Base-by-base conservation (phyloP, 441 rosid genomes). In the Pelargonium hybrid region DNA sequence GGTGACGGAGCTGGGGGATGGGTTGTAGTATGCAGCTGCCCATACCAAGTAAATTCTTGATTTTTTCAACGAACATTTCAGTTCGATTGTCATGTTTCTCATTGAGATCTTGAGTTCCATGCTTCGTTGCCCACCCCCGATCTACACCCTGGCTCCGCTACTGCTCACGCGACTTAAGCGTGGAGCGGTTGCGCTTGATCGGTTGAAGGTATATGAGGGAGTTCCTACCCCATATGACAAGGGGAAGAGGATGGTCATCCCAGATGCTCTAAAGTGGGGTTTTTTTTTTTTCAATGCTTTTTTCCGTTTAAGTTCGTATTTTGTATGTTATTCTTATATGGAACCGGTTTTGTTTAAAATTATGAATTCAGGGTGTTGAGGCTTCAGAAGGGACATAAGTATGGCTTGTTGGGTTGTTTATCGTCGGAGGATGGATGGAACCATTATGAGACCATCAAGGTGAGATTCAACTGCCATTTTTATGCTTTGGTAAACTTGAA, bases 361-460 rank as follows among this genome's bases (percentile, higher is more conserved):
- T 74, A 5, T 43, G 47, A 50, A 50, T 14, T 2, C 5, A 90
- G 92, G 86, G 95, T 90, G 20, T 81, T 92, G 93, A 90, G 96
- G 87, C 93, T 89, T 78, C 93, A 87, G 75, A 85, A 76, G 76
- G 96, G 92, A 0, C 93, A 88, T 78, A 89, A 88, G 54, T 84
- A 91, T 78, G 84, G 92, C 76, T 73, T 87, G 39, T 73, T 92
- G 82, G 96, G 95, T 4, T 71, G 73, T 3, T 84, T 90, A 5
- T 90, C 98, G 23, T 86, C 91, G n/a, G 86, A 90, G 83, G 92
- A 90, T n/a, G 91, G 95, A 64, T 92, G 96, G 97, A 90, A 92
- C 83, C 84, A 88, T 69, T 86, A 87, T 65, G 96, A 90, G 57
- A 90, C 87, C 76, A 88, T 92, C 82, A 90, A 79, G 85, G 97